phyloP scores from a whole-genome alignment of 1,284 basidiomycete species.

The Cryptococcus wingfieldii region DNA sequence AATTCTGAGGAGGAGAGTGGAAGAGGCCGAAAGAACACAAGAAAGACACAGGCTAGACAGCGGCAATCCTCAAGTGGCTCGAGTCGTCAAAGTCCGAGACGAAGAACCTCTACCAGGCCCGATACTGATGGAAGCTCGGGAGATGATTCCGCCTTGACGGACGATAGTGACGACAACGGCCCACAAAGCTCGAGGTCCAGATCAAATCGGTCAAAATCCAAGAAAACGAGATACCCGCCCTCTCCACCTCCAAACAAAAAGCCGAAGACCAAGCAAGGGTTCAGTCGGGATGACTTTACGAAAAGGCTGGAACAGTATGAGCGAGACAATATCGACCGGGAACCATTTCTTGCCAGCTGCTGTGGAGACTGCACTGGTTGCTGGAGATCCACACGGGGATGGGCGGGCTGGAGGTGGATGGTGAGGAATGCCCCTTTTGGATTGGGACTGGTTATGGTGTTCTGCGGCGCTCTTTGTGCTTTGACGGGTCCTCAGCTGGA shows the following conservation, averaged over 20 bases:
- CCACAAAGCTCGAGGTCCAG: too few species aligned
- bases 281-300: not conserved
- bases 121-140: not conserved
- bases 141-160: not conserved
- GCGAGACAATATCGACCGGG: not conserved
- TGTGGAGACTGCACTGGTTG: slow-evolving; percentile 4
- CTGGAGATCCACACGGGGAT: slow-evolving; percentile 3
- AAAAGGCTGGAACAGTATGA: not conserved
- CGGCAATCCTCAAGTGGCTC: too few species aligned
- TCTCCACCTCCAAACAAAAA: too few species aligned
- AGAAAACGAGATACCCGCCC: too few species aligned
- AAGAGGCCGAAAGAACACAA: not conserved
- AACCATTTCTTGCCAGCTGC: not conserved
- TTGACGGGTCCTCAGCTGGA: slow-evolving; percentile 10
- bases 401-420: slow-evolving; percentile 11
- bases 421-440: slow-evolving; percentile 9
- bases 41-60: too few species aligned
- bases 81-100: too few species aligned
- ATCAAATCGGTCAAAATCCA: too few species aligned
- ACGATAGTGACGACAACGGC: not conserved
- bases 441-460: slow-evolving; percentile 3
- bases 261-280: too few species aligned
- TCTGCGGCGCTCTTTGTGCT: slow-evolving; percentile 4
- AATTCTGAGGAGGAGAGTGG: not conserved
- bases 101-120: too few species aligned